phyloP scores from a whole-genome alignment of 306 rosid species.

The Macrotyloma uniflorum region DNA sequence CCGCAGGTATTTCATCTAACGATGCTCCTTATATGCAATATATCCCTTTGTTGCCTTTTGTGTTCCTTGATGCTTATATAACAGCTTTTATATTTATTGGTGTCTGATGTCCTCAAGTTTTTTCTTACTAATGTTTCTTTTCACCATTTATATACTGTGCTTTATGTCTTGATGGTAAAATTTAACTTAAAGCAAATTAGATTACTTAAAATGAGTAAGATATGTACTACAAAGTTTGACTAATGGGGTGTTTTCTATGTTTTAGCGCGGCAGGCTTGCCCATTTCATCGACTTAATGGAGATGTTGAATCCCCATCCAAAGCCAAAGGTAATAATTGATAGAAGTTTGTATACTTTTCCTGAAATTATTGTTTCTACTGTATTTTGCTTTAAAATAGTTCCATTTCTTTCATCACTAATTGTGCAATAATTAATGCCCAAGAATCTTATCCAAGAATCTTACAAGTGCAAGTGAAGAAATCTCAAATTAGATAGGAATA shows the following conservation, averaged over 20 bases:
- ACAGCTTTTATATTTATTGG: constrained; percentile 24
- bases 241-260: constrained; percentile 34
- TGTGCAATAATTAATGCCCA: neutral
- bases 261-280: constrained; percentile 81
- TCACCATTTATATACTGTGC: neutral
- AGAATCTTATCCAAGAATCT: constrained; percentile 19
- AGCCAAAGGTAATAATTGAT: constrained; percentile 72
- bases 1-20: constrained; percentile 74
- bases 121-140: constrained; percentile 20
- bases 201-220: constrained; percentile 15
- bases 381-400: constrained; percentile 2
- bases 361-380: neutral
- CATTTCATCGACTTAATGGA: constrained; percentile 93
- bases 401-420: constrained; percentile 7
- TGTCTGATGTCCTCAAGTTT: constrained; percentile 24
- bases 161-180: neutral
- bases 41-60: constrained; percentile 22
- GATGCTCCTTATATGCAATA: constrained; percentile 13
- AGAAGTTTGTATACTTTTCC: neutral
- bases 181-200: constrained; percentile 2
- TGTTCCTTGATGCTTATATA: constrained; percentile 4
- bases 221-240: constrained; percentile 9
- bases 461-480: neutral
- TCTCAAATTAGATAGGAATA: neutral
- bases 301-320: constrained; percentile 90